Conservation (phyloP, 129 eudicot species). For the Scalesia atractyloides region DNA sequence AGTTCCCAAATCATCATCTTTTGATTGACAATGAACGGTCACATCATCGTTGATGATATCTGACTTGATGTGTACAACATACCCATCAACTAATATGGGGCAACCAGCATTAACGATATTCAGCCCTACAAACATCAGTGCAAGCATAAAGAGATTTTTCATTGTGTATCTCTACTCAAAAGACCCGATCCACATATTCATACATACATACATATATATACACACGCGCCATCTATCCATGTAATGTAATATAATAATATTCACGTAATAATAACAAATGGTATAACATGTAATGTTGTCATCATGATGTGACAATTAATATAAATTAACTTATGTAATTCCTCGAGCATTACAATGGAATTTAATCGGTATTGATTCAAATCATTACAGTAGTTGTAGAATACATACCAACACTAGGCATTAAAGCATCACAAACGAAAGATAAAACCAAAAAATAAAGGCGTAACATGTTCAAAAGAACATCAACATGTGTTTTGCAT, state of each 20-base stretch:
- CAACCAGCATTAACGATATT: not conserved
- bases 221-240: not conserved
- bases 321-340: not conserved
- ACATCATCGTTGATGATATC: not conserved
- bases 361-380: too few relatives aligned
- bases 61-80: slow-evolving; percentile 7
- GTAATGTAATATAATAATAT: not conserved
- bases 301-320: not conserved
- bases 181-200: not conserved
- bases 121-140: not conserved
- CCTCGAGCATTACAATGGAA: too few relatives aligned
- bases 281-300: not conserved
- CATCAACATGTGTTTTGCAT: too few relatives aligned
- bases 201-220: not conserved
- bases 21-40: slow-evolving; percentile 11
- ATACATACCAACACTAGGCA: too few relatives aligned
- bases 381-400: too few relatives aligned
- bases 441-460: too few relatives aligned
- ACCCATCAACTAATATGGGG: not conserved
- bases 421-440: too few relatives aligned
- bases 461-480: too few relatives aligned
- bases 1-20: slow-evolving; percentile 8
- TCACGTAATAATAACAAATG: not conserved
- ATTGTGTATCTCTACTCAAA: not conserved
- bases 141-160: not conserved